phyloP scores from a whole-genome alignment of 257 asterid genomes.

The Solanum pimpinellifolium region DNA sequence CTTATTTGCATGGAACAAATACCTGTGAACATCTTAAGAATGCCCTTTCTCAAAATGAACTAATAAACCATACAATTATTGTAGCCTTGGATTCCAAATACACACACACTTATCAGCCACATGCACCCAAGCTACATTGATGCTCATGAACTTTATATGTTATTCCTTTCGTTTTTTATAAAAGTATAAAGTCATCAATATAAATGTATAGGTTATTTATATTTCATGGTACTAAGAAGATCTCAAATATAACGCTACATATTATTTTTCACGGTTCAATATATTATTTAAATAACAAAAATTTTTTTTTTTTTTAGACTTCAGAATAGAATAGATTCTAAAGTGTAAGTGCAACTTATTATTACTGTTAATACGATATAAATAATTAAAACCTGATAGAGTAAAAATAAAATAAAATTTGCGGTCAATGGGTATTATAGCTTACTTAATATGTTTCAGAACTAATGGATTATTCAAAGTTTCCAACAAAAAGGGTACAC shows the following conservation, averaged over 20 bases:
- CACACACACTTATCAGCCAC: background rate
- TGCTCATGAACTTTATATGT: background rate
- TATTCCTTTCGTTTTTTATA: background rate
- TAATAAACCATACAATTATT: background rate
- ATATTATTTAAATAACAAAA: background rate
- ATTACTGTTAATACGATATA: background rate
- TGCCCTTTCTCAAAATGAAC: background rate
- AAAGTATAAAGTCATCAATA: background rate
- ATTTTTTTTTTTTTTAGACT: background rate
- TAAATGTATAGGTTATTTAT: background rate
- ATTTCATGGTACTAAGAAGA: background rate
- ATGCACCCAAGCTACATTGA: background rate
- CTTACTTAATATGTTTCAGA: background rate
- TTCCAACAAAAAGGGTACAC: background rate
- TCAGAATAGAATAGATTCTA: background rate
- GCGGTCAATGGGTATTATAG: background rate
- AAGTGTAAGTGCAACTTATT: background rate
- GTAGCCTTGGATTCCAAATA: background rate
- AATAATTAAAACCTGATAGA: background rate
- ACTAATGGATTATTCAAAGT: background rate
- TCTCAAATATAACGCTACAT: background rate
- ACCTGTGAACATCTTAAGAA: background rate
- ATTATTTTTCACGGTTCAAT: background rate
- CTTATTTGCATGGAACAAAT: background rate
- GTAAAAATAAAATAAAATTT: background rate